A percentile compares a stretch with the other conserved stretches of the same genome.
These are phyloP conservation scores for Rhamnella rubrinervis DNA, from an alignment of 331 rosid species.

Conservation along the genomic window DNA sequence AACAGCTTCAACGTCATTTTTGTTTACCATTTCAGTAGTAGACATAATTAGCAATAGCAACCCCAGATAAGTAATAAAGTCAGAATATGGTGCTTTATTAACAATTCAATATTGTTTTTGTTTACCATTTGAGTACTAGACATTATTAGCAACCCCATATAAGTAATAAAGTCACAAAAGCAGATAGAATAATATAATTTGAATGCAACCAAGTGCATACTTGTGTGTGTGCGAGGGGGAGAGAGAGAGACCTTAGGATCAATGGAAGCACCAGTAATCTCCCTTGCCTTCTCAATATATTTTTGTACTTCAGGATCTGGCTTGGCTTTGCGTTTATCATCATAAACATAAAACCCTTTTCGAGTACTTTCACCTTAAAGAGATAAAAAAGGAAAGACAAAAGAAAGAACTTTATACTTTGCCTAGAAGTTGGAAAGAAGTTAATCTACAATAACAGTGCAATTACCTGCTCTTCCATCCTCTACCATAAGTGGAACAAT, in stretches of 20 bases:
- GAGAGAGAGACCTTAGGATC: slow-evolving; percentile 66
- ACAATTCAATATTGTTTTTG: too few relatives aligned
- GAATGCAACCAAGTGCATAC: not conserved
- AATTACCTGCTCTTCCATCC: slow-evolving; percentile 78
- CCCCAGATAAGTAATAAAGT: too few relatives aligned
- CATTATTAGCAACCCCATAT: too few relatives aligned
- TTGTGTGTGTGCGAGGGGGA: not conserved
- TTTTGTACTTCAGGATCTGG: slow-evolving; percentile 82
- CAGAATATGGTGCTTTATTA: too few relatives aligned
- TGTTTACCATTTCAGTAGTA: too few relatives aligned
- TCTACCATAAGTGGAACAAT: slow-evolving; percentile 82
- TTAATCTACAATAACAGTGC: not conserved
- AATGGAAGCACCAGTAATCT: slow-evolving; percentile 54
- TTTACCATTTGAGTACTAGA: too few relatives aligned
- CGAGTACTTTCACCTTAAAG: slow-evolving; percentile 61
- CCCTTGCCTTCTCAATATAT: slow-evolving; percentile 81
- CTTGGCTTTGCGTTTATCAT: slow-evolving; percentile 63
- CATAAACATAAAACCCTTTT: slow-evolving; percentile 83
- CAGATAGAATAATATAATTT: too few relatives aligned
- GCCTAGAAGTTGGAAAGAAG: slow-evolving; percentile 20
- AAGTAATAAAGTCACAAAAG: too few relatives aligned
- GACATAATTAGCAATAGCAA: too few relatives aligned
- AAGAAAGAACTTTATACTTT: slow-evolving; percentile 4
- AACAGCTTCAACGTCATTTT: too few relatives aligned
- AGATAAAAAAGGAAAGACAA: slow-evolving; percentile 16